Evolutionary conservation across 805 yeast genomes (phyloP), one percentile per base, ranked within the genome.

Genomic region (Candida ovalis): DNA sequence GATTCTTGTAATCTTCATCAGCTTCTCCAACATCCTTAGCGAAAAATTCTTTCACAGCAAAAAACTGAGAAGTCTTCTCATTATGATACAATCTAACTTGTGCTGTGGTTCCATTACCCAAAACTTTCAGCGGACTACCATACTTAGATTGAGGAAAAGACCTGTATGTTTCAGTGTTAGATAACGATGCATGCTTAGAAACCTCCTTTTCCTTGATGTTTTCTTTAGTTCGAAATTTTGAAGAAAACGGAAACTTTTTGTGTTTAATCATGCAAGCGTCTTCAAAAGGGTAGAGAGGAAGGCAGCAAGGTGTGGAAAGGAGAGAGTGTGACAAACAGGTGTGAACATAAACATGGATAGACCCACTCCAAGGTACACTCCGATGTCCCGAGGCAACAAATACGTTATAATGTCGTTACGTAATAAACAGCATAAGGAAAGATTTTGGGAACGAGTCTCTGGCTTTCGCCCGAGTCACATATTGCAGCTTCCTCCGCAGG

Each of bases 41-140:
- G 30, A 64, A 66, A 59, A 75, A 78, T 1, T 64, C 63, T 57
- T 81, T 81, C 3, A 80, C 66, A 0, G 81, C 86, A 49, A 46
- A 62, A 1, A 35, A 27, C 4, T 46, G 33, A 7, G 51, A 47
- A 0, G 9, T 25, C 17, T 53, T 41, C 3, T 41, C 19, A 46
- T 38, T 44, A 6, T 32, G 35, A 40, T 60, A 51, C 17, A 53
- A 36, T 3, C 17, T 15, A 12, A 59, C 61, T 4, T 45, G 37
- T 8, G 53, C 54, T 3, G 56, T 47, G 9, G 52, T 47, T 2
- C 63, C 63, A 18, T 33, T 18, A 2, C 63, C 63, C 19, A 55
- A 24, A 2, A 30, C 32, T 5, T 21, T 9, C 5, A 32, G 21
- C 3, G 18, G 43, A n/a, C 38, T 47, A 30, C 64, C 64, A 43